Evolutionary conservation across 352 stramenopile species (phyloP).

Genomic region (Phytopythium montanum): DNA sequence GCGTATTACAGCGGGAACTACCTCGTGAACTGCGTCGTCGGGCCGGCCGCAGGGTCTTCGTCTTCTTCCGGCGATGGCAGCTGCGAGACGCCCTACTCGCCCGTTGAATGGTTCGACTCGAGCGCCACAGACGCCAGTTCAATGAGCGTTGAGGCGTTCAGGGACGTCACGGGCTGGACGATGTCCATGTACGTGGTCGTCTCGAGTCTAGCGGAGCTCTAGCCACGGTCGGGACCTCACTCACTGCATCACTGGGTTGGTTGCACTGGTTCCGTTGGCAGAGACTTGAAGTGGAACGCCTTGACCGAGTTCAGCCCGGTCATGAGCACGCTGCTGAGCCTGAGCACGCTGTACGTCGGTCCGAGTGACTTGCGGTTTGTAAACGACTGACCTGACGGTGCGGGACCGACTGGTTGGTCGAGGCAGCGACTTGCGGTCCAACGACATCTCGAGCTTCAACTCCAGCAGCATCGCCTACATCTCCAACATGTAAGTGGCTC

Average conservation of each 20-base stretch:
- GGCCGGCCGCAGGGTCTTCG: background rate
- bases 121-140: background rate
- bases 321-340: background rate
- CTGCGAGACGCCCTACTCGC: background rate
- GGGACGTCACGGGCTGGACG: background rate
- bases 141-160: background rate
- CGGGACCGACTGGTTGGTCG: background rate
- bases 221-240: too few species aligned
- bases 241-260: too few species aligned
- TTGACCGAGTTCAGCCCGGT: constrained; percentile 1
- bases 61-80: background rate
- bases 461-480: background rate
- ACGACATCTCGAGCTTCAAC: background rate
- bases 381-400: background rate
- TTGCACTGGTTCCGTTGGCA: too few species aligned
- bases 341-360: background rate
- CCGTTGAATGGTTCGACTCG: background rate
- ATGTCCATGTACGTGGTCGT: background rate
- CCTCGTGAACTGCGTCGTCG: background rate
- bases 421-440: background rate
- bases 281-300: background rate
- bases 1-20: background rate
- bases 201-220: background rate
- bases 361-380: too few species aligned
- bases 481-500: background rate